These are phyloP conservation scores for Cladorrhinum sp. DNA, from an alignment of 2,329 filamentous ascomycete species.

Conservation along the genomic window DNA sequence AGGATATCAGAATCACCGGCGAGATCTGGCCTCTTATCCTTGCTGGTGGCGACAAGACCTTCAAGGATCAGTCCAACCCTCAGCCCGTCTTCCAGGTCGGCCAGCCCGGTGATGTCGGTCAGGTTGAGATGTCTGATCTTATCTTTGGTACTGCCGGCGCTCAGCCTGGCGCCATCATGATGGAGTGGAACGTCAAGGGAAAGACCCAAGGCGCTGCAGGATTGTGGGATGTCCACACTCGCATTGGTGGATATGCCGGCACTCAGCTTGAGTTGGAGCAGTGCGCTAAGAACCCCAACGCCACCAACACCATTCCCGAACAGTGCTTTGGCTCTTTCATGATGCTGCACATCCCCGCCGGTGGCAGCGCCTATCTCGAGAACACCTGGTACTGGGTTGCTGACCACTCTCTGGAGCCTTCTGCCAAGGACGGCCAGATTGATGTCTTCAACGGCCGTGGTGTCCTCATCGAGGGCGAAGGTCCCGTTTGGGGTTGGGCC, in stretches of 20 bases:
- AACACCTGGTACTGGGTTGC: slow-evolving; percentile 90
- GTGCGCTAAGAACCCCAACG: slow-evolving; percentile 72
- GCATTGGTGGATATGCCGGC: slow-evolving; percentile 82
- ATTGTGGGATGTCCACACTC: slow-evolving; percentile 96
- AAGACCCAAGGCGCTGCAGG: slow-evolving; percentile 65
- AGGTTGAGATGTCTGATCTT: slow-evolving; percentile 83
- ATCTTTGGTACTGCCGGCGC: slow-evolving; percentile 82
- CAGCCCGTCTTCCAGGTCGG: slow-evolving; percentile 85
- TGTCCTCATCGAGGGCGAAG: slow-evolving; percentile 73
- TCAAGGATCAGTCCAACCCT: slow-evolving; percentile 72
- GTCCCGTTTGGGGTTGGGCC: slow-evolving; percentile 77
- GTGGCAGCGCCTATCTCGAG: slow-evolving; percentile 73
- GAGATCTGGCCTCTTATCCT: slow-evolving; percentile 91
- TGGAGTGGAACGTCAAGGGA: slow-evolving; percentile 85
- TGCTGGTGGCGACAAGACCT: slow-evolving; percentile 68
- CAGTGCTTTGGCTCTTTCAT: slow-evolving; percentile 73
- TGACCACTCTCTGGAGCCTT: slow-evolving; percentile 81
- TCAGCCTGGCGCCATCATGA: slow-evolving; percentile 81
- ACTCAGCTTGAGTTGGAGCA: slow-evolving; percentile 76
- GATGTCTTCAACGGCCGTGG: slow-evolving; percentile 87
- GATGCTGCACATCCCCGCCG: slow-evolving; percentile 61
- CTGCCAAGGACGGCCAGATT: slow-evolving; percentile 63
- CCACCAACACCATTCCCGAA: slow-evolving; percentile 57
- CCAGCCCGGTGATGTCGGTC: slow-evolving; percentile 69
- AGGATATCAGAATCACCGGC: slow-evolving; percentile 81